These are phyloP conservation scores for Rhodotorula kratochvilovae DNA, from an alignment of 768 basidiomycete species.

Conservation along the genomic window DNA sequence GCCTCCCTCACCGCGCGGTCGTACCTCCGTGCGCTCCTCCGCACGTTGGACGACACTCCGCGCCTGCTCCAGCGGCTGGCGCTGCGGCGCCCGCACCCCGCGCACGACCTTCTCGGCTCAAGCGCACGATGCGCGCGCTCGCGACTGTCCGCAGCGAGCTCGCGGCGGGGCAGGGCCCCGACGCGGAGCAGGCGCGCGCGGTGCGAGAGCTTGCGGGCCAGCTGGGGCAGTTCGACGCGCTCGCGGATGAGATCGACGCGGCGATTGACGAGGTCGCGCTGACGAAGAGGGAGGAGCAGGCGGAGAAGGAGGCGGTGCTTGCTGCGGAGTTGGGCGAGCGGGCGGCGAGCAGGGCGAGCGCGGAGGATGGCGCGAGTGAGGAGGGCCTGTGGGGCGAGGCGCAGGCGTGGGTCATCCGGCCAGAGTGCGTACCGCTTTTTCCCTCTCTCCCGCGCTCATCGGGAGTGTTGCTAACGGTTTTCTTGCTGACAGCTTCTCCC, in stretches of 20 bases:
- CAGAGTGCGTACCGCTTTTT: neutral
- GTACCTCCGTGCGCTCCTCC: constrained; percentile 59
- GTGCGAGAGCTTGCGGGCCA: constrained; percentile 56
- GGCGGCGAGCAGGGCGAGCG: constrained; percentile 32
- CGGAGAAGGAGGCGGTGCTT: constrained; percentile 15
- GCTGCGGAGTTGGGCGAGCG: constrained; percentile 17
- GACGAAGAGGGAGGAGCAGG: constrained; percentile 51
- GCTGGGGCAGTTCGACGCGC: constrained; percentile 54
- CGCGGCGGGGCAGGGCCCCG: neutral
- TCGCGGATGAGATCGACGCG: constrained; percentile 58
- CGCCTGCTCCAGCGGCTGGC: constrained; percentile 74
- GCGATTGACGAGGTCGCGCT: constrained; percentile 38
- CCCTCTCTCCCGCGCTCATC: too few relatives aligned
- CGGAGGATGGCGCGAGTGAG: neutral
- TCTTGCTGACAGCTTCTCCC: constrained; percentile 6
- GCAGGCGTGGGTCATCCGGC: constrained; percentile 25
- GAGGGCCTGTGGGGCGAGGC: constrained; percentile 34
- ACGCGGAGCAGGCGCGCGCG: neutral
- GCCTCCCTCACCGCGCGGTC: constrained; percentile 59
- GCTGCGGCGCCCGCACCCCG: constrained; percentile 62
- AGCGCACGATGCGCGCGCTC: constrained; percentile 63
- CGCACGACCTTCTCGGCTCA: constrained; percentile 62
- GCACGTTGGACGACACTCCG: constrained; percentile 62
- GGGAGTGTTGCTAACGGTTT: neutral
- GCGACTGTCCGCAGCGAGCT: constrained; percentile 56